A percentile compares a stretch with the other conserved stretches of the same genome.
phyloP scores from a whole-genome alignment of 179 eudicot genomes.

The Drosera spatulata region DNA sequence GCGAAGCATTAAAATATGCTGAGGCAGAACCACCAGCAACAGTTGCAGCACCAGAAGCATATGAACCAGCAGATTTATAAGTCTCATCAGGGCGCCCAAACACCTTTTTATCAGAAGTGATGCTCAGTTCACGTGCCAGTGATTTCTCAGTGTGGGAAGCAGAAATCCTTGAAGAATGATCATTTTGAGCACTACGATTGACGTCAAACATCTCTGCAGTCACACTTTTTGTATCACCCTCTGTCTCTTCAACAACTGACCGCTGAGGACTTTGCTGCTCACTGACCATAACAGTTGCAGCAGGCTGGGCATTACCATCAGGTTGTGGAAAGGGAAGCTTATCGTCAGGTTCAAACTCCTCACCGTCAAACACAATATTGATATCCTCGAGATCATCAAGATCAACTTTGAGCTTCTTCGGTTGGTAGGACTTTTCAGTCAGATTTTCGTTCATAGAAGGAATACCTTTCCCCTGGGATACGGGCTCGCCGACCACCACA shows the following conservation, averaged over 20 bases:
- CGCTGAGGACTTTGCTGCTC: slow-evolving; percentile 54
- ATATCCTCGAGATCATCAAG: slow-evolving; percentile 94
- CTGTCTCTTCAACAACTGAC: slow-evolving; percentile 89
- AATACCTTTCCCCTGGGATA: slow-evolving; percentile 29
- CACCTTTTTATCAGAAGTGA: slow-evolving; percentile 59
- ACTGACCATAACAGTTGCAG: slow-evolving; percentile 32
- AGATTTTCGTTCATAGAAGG: slow-evolving; percentile 25
- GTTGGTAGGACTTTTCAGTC: slow-evolving; percentile 38
- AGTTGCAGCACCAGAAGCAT: slow-evolving; percentile 10
- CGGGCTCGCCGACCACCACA: slow-evolving; percentile 36
- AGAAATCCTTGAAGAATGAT: slow-evolving; percentile 74
- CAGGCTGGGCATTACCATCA: slow-evolving; percentile 54
- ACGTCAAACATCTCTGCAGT: slow-evolving; percentile 37
- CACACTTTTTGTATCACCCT: slow-evolving; percentile 53
- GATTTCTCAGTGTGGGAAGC: slow-evolving; percentile 57
- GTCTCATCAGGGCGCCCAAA: slow-evolving; percentile 39
- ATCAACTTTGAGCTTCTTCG: slow-evolving; percentile 65
- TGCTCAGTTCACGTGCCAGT: slow-evolving; percentile 75
- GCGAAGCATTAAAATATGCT: slow-evolving; percentile 23
- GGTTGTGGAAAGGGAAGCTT: slow-evolving; percentile 83
- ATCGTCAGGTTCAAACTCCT: slow-evolving; percentile 90
- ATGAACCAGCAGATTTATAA: slow-evolving; percentile 14
- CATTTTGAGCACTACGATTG: slow-evolving; percentile 56
- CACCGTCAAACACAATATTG: slow-evolving; percentile 91
- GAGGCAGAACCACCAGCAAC: slow-evolving; percentile 31